phyloP scores from a whole-genome alignment of 176 grass and related monocot genomes.

The Avena atlantica region DNA sequence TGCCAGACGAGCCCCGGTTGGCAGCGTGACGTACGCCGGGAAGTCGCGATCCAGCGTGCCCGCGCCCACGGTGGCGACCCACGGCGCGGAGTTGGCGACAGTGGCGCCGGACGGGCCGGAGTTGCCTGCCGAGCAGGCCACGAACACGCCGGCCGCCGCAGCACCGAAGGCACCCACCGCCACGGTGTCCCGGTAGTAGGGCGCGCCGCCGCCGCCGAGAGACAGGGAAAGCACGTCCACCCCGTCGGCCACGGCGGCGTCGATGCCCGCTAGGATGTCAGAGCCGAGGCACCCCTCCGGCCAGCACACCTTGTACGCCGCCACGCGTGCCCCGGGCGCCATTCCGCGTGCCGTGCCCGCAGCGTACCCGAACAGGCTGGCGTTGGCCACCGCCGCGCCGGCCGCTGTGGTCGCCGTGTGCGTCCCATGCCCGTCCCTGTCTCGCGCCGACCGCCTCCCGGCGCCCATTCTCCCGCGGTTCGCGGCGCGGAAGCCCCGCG shows the following conservation, averaged over 20 bases:
- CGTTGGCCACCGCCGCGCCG: slow-evolving; percentile 69
- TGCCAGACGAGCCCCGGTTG: slow-evolving; percentile 50
- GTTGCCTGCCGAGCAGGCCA: slow-evolving; percentile 95
- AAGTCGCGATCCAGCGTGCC: slow-evolving; percentile 93
- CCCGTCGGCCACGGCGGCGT: slow-evolving; percentile 74
- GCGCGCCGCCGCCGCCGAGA: slow-evolving; percentile 80
- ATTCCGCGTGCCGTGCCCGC: slow-evolving; percentile 88
- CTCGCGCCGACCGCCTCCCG: slow-evolving; percentile 61
- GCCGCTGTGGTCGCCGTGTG: slow-evolving; percentile 89
- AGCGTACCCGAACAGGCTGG: slow-evolving; percentile 91
- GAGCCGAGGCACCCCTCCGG: slow-evolving; percentile 80
- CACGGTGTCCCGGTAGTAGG: slow-evolving; percentile 89
- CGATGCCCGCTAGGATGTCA: slow-evolving; percentile 91
- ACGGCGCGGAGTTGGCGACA: slow-evolving; percentile 85
- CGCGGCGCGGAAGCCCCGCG: slow-evolving; percentile 69
- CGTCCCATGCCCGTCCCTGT: slow-evolving; percentile 91
- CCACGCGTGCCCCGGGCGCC: slow-evolving; percentile 77
- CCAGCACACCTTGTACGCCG: slow-evolving; percentile 98
- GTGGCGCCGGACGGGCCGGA: slow-evolving; percentile 67
- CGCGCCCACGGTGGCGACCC: slow-evolving; percentile 85
- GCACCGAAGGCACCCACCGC: slow-evolving; percentile 85
- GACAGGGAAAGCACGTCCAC: slow-evolving; percentile 91
- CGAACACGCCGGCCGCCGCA: slow-evolving; percentile 77
- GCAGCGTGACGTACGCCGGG: slow-evolving; percentile 60
- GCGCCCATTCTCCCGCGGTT: slow-evolving; percentile 10